A percentile compares a stretch with the other conserved stretches of the same genome.
Evolutionary conservation across 306 rosid species (phyloP).

Genomic region (Casuarina glauca): DNA sequence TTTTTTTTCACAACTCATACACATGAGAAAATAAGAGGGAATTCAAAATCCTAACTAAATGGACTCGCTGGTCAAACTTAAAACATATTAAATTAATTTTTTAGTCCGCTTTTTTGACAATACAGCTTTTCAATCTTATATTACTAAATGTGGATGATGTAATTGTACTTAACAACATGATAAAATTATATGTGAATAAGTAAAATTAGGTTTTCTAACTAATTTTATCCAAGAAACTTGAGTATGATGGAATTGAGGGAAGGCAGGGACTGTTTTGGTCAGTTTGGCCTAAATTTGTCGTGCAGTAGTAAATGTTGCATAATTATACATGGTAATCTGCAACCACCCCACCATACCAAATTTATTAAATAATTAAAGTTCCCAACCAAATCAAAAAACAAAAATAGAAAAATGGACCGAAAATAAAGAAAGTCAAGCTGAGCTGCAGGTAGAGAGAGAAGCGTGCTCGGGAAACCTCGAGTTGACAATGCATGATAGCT

Average conservation of each 20-base stretch:
- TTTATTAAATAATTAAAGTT: constrained; percentile 18
- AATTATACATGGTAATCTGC: constrained; percentile 28
- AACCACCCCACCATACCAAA: constrained; percentile 63
- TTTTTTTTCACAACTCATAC: no score
- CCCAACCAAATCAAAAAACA: neutral
- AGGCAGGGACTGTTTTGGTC: constrained; percentile 16
- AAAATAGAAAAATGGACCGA: neutral
- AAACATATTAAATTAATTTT: no score
- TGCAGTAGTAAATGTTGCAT: constrained; percentile 47
- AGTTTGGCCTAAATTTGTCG: constrained; percentile 46
- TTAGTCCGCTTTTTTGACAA: no score
- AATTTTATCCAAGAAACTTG: neutral
- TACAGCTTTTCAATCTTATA: no score
- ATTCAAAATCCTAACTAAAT: no score
- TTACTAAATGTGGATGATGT: no score
- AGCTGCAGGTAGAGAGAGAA: constrained; percentile 23
- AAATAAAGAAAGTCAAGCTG: constrained; percentile 21
- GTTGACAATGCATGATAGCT: constrained; percentile 37
- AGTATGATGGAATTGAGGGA: neutral
- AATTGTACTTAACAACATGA: no score
- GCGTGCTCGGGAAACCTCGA: constrained; percentile 21
- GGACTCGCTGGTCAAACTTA: no score
- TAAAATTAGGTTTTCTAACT: no score
- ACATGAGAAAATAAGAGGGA: no score
- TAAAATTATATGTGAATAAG: no score